A percentile compares a stretch with the other conserved stretches of the same genome.
These are phyloP conservation scores for Aspergillus vadensis DNA, from an alignment of 2,329 filamentous ascomycete species.

Conservation along the genomic window DNA sequence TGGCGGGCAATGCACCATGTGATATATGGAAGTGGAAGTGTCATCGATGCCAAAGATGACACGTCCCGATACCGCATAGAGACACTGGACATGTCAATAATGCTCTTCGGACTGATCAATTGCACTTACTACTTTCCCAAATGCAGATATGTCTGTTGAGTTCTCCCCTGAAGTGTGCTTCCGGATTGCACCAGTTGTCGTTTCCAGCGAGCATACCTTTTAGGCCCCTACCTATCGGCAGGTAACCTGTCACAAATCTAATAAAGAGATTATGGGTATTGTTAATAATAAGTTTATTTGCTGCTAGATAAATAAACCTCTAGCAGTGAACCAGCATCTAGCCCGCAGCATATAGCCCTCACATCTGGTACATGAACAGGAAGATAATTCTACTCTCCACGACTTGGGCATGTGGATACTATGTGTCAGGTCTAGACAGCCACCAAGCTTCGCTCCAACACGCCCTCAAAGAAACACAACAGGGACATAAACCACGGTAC, in stretches of 20 bases:
- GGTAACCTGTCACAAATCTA: conserved; percentile 17
- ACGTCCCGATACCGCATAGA: conserved; percentile 49
- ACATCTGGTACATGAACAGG: too few species aligned
- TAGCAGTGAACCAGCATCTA: too few species aligned
- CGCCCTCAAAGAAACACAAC: too few species aligned
- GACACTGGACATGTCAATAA: conserved; percentile 37
- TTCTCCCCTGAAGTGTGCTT: conserved; percentile 30
- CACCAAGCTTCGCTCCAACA: too few species aligned
- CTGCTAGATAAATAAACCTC: accelerated
- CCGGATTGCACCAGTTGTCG: conserved; percentile 38
- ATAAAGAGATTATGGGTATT: too few species aligned
- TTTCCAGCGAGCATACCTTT: conserved; percentile 33
- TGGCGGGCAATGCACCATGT: conserved; percentile 33
- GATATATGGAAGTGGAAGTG: conserved; percentile 38
- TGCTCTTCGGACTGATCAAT: background rate
- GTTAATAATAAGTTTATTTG: too few species aligned
- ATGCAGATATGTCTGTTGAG: conserved; percentile 40
- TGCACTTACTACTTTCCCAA: conserved; percentile 30
- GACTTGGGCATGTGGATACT: too few species aligned
- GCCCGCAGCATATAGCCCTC: too few species aligned
- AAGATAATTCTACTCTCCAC: too few species aligned
- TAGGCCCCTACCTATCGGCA: conserved; percentile 34
- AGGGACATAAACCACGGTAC: too few species aligned
- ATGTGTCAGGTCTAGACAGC: too few species aligned
- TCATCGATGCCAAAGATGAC: conserved; percentile 46